Conservation (phyloP, 164 flowering plant genomes). For the Vitis rotundifolia region DNA sequence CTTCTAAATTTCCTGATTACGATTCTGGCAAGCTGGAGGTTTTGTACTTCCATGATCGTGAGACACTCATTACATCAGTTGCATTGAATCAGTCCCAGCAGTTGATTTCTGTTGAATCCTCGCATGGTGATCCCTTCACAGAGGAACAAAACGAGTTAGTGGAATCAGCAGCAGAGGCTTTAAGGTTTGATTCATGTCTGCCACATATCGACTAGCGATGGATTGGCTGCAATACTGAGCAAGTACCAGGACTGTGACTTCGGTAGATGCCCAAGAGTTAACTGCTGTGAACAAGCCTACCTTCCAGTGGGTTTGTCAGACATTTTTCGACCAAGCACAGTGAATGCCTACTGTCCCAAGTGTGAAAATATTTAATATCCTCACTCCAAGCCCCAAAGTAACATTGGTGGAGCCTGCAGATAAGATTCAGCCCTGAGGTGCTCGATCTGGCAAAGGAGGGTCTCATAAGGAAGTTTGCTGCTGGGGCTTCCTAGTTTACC, state of each 20-base stretch:
- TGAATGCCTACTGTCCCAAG: slow-evolving; percentile 81
- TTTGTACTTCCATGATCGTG: too few relatives aligned
- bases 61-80: too few relatives aligned
- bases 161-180: slow-evolving; percentile 89
- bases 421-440: too few relatives aligned
- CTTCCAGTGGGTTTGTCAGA: slow-evolving; percentile 90
- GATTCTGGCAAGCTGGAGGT: too few relatives aligned
- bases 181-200: slow-evolving; percentile 83
- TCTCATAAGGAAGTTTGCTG: too few relatives aligned
- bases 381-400: slow-evolving; percentile 79
- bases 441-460: too few relatives aligned
- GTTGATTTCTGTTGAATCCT: too few relatives aligned
- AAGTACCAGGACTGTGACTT: slow-evolving; percentile 83
- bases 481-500: too few relatives aligned
- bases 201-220: slow-evolving; percentile 75
- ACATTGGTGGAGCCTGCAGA: too few relatives aligned
- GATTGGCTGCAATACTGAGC: slow-evolving; percentile 82
- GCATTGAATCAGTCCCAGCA: too few relatives aligned
- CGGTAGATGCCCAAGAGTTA: slow-evolving; percentile 91
- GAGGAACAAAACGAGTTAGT: slow-evolving; percentile 83
- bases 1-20: too few relatives aligned
- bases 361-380: slow-evolving; percentile 89
- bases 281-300: slow-evolving; percentile 86
- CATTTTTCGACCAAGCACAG: slow-evolving; percentile 81
- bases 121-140: slow-evolving; percentile 74